These are phyloP conservation scores for Citrus mangshanensis DNA, from an alignment of 345 rosid genomes.

Conservation along the genomic window DNA sequence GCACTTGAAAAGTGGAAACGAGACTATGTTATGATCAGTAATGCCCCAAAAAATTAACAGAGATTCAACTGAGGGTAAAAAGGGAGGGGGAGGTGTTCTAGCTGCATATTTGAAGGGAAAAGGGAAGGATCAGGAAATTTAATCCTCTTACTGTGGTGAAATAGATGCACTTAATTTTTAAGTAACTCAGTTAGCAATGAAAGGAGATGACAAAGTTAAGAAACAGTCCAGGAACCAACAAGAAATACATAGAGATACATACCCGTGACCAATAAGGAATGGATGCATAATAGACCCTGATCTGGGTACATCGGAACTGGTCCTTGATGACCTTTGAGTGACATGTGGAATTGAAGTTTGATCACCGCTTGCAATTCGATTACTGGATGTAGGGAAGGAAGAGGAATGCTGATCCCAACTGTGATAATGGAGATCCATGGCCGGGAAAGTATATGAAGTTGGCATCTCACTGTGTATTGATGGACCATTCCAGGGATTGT, in stretches of 20 bases:
- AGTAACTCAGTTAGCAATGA: not conserved
- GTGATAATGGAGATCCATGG: conserved; percentile 73
- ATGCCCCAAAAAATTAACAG: not conserved
- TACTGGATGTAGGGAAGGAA: conserved; percentile 56
- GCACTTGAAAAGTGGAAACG: conserved; percentile 49
- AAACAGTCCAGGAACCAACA: not conserved
- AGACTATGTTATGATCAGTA: not conserved
- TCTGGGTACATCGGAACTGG: conserved; percentile 60
- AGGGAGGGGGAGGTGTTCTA: not conserved
- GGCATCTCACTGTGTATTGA: conserved; percentile 69
- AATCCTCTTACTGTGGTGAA: not conserved
- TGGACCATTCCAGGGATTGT: conserved; percentile 73
- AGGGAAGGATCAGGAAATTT: not conserved
- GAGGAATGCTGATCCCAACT: conserved; percentile 71
- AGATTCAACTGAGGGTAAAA: not conserved
- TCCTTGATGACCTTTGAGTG: conserved; percentile 58
- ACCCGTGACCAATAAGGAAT: conserved; percentile 79
- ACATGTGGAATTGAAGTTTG: conserved; percentile 58
- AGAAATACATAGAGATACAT: conserved; percentile 14
- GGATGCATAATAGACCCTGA: conserved; percentile 78
- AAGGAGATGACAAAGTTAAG: not conserved
- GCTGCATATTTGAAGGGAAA: not conserved
- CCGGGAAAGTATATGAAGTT: conserved; percentile 65
- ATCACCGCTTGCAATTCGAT: conserved; percentile 51
- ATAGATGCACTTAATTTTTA: too few species aligned